These are phyloP conservation scores for Clathrospora elynae DNA, from an alignment of 2,329 filamentous ascomycete species.

Conservation along the genomic window DNA sequence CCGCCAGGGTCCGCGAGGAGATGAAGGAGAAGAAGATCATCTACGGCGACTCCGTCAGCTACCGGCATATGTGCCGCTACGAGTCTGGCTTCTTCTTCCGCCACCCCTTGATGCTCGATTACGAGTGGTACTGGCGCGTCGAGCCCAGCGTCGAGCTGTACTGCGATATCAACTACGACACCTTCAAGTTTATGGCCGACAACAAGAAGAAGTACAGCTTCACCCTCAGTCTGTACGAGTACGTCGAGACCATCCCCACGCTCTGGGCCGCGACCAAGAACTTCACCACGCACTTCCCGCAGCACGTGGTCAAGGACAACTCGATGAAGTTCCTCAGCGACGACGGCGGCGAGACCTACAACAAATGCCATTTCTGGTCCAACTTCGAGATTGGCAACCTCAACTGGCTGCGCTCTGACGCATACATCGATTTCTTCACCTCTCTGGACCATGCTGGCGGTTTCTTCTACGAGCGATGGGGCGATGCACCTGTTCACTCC, in stretches of 20 bases:
- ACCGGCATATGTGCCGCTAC: constrained; percentile 99
- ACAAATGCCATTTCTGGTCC: constrained; percentile 99
- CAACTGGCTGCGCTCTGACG: constrained; percentile 86
- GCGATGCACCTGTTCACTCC: constrained; percentile 97
- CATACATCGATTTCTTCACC: constrained; percentile 90
- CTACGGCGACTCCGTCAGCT: constrained; percentile 95
- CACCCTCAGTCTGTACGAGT: constrained; percentile 93
- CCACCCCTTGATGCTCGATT: constrained; percentile 89
- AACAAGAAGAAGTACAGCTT: constrained; percentile 99
- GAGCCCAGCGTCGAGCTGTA: constrained; percentile 96
- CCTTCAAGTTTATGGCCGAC: constrained; percentile 95
- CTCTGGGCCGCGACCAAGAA: constrained; percentile 95
- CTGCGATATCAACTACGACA: constrained; percentile 94
- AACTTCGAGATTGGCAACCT: constrained; percentile 98
- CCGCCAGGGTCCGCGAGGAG: constrained; percentile 85
- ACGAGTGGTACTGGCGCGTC: constrained; percentile 99
- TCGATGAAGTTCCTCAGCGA: constrained; percentile 90
- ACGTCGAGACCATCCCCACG: constrained; percentile 92
- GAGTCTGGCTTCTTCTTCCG: constrained; percentile 99
- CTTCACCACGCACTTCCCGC: constrained; percentile 87
- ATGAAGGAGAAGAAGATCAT: constrained; percentile 96
- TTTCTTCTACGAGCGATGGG: constrained; percentile 99
- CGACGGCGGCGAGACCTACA: constrained; percentile 89
- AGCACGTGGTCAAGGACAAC: constrained; percentile 84
- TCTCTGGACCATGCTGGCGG: constrained; percentile 87